Base-by-base conservation (phyloP, 805 yeast genomes). In the Yueomyces sinensis region DNA sequence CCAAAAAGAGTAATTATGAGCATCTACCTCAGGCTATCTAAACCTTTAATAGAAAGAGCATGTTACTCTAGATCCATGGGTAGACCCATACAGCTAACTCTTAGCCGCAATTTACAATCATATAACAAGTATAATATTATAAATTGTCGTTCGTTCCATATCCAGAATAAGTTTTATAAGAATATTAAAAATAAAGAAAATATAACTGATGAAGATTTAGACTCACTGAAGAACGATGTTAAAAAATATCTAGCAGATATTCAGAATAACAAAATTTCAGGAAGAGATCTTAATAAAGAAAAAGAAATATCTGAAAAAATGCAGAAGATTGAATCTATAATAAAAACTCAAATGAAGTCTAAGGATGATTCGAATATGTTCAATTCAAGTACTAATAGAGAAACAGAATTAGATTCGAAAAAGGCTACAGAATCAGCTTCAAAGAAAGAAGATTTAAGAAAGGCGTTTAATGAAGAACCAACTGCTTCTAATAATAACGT, bases 191-290 rank as follows among this genome's bases (percentile, higher is more conserved):
- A 34, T 15, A 32, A 35, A n/a, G 24, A 32, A 20, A 48, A 47
- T 25, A 41, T 52, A 1, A 42, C 42, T n/a, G 55, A 47, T 32
- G 43, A 41, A 20, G 56, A 51, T 34, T 31, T 54, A 11, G 50
- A 44, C 6, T 34, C 32, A 14, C 28, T 54, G 15, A 44, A 38
- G 30, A 42, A 41, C 27, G 50, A 48, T 27, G 43, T 53, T 9
- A 41, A 47, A 20, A 40, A 43, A n/a, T 52, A 40, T 29, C 37
- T 49, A n/a, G 40, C 43, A n/a, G 46, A 41, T 13, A 40, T 46
- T 5, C 41, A 41, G 29, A 40, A 41, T 19, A 38, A 42, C 41
- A 44, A 41, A 24, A 16, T 9, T 4, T 43, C 39, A 29, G 41
- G 45, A 5, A 43, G 45, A 39, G 37, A 38, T 9, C 40, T 43